Base-by-base conservation (phyloP, 2,329 filamentous ascomycete species). In the Blumeria hordei region DNA sequence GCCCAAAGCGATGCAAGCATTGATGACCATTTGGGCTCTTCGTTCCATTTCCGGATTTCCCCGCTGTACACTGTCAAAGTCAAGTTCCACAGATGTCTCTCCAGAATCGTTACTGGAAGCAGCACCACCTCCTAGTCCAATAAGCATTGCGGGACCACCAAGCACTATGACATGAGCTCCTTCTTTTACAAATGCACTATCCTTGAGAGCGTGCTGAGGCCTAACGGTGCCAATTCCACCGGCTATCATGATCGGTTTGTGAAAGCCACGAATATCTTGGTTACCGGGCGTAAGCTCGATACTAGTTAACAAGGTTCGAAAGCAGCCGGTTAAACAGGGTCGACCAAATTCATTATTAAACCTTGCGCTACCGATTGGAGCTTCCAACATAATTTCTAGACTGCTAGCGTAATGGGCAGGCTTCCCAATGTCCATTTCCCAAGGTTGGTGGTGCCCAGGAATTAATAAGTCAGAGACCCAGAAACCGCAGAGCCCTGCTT, bases 281-380 rank as follows among this genome's bases (percentile, higher is more conserved):
- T 63, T 65, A 52, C 73, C 70, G 57, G 75, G 72, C 43, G 76
- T 77, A 55, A 77, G 73, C 47, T 72, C 74, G 34, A 84, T 74
- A 56, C 80, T 74, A 45, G 81, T 84, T 34, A 93, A 78, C 39
- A 98, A 75, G 0, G 92, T 98, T 58, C 90, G 77, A 73, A 98
- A 98, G 65, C 88, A 90, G 21, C 92, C 92, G 2, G 83, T 77
- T 11, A 93, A 82, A 64, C 83, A 88, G 37, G 92, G 90, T 39
- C 92, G 78, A 32, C 92, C 92, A 63, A 96, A 98, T 65, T 95
- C 92, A 65, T 98, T 98, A 72, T 96, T 96, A 73, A 94, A 96
- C 18, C 86, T 80, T 53, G 92, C 92, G 62, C 85, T 92, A 37
- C 92, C 92, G 62, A 98, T 92, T 0, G 92, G 92, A 0, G 88